phyloP scores from a whole-genome alignment of 2,329 filamentous ascomycete species.

The Talaromyces pinophilus region DNA sequence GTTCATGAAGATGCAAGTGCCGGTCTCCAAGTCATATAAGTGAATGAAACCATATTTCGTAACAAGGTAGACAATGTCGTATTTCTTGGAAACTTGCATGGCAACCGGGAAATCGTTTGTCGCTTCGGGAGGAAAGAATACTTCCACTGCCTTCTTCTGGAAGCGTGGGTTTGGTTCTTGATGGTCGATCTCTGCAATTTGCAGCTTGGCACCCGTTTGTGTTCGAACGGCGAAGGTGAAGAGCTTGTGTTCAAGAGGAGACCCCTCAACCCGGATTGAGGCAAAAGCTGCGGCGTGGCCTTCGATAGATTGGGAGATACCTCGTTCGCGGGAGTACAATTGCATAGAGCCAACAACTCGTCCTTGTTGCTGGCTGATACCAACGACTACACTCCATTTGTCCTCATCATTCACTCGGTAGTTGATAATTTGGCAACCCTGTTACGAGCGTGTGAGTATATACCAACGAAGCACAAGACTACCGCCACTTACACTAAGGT shows the following conservation, averaged over 20 bases:
- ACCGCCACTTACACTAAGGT: conserved; percentile 68
- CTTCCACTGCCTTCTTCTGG: conserved; percentile 93
- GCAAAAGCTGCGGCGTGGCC: conserved; percentile 95
- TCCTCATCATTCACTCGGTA: conserved; percentile 94
- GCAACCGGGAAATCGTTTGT: conserved; percentile 97
- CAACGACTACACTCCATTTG: conserved; percentile 98
- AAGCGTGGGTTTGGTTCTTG: conserved; percentile 85
- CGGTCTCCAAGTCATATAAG: conserved; percentile 95
- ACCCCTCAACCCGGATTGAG: conserved; percentile 82
- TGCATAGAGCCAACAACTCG: conserved; percentile 96
- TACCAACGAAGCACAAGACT: neutral
- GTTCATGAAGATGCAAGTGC: conserved; percentile 98
- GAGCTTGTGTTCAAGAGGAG: conserved; percentile 85
- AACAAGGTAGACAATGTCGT: conserved; percentile 94
- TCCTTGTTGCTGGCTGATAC: conserved; percentile 89
- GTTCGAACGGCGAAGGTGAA: conserved; percentile 96
- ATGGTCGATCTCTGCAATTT: conserved; percentile 97
- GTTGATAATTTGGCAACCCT: conserved; percentile 99
- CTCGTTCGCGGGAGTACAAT: conserved; percentile 91
- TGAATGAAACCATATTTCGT: conserved; percentile 99
- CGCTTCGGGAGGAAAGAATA: conserved; percentile 95
- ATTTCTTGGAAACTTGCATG: conserved; percentile 95
- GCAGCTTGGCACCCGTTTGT: conserved; percentile 86
- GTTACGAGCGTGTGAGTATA: conserved; percentile 21
- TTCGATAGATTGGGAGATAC: conserved; percentile 97